Evolutionary conservation across 768 basidiomycete species (phyloP), one percentile per base, ranked within the genome.

Genomic region (Amyloporia xantha): DNA sequence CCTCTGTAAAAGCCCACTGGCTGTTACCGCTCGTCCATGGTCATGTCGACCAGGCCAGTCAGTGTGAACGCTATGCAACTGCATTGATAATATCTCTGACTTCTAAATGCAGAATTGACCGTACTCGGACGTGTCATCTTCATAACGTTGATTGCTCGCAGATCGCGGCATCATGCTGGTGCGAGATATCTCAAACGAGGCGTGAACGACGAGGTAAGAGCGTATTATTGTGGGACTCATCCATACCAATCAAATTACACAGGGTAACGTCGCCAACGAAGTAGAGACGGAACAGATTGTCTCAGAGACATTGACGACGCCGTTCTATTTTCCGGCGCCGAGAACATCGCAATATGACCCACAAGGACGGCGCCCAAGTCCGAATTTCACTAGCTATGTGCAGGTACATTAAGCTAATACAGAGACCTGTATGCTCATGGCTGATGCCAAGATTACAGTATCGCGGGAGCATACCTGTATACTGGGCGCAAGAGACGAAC

Each of bases 281-380:
- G 96, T 99, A 1, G 96, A 99, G 68, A 96, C 93, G 0, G 96
- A 99, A 63, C 96, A 99, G 60, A 95, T 99, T 44, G 91, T 95
- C 0, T 87, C 85, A 6, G 93, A 95, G 61, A 86, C 89, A 0
- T 62, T 90, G 4, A 94, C 89, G 0, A 94, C 92, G 0, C 81
- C 92, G 0, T 94, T 96, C 62, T 91, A 92, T 62, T 85, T 76
- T 55, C 89, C 88, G 7, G 68, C 72, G 10, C 57, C 61, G 5
- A 65, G 70, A 26, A 68, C 69, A 12, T 55, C 61, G 6, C 47
- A 56, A 2, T 60, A 61, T 17, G 65, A 57, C 6, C 64, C 56
- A 33, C 68, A 64, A 11, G 41, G 54, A 1, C 66, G 69, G 27
- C 71, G 85, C 21, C 83, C 84, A 0, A 89, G 80, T 61, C 89